phyloP scores from a whole-genome alignment of 305 asterid species.

The Vinca major region DNA sequence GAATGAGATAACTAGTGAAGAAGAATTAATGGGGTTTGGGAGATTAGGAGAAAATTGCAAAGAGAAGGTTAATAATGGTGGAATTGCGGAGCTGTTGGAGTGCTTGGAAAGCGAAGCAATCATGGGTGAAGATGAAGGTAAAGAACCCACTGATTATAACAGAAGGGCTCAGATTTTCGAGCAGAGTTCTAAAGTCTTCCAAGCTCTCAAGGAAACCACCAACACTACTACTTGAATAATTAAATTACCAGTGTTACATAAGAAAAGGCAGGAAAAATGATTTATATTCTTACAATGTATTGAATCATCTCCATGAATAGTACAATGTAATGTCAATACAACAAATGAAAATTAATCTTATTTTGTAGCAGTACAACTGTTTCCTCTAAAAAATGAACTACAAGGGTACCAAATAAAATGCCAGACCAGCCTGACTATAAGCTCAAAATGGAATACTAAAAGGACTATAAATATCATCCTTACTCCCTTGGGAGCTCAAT shows the following conservation, averaged over 20 bases:
- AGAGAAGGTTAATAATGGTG: conserved; percentile 23
- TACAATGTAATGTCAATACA: not conserved
- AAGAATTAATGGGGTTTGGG: too few relatives aligned
- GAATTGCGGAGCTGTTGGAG: conserved; percentile 42
- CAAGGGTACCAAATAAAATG: not conserved
- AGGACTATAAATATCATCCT: not conserved
- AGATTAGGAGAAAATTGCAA: conserved; percentile 23
- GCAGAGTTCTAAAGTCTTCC: conserved; percentile 32
- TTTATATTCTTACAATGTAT: too few relatives aligned
- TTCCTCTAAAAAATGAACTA: not conserved
- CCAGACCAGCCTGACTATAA: not conserved
- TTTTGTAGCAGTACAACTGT: not conserved
- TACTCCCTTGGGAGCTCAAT: not conserved
- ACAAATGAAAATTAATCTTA: not conserved
- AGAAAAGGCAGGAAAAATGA: too few relatives aligned
- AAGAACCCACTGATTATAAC: conserved; percentile 58
- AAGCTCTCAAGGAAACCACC: conserved; percentile 38
- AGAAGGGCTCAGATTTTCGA: conserved; percentile 69
- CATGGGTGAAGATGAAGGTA: conserved; percentile 80
- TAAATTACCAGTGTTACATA: too few relatives aligned
- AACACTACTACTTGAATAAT: too few relatives aligned
- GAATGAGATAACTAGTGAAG: too few relatives aligned
- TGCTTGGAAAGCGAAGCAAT: conserved; percentile 78
- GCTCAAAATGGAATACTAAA: not conserved
- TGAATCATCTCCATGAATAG: too few relatives aligned